phyloP scores from a whole-genome alignment of 495 filamentous ascomycete species.

The Filosporella fistucella region DNA sequence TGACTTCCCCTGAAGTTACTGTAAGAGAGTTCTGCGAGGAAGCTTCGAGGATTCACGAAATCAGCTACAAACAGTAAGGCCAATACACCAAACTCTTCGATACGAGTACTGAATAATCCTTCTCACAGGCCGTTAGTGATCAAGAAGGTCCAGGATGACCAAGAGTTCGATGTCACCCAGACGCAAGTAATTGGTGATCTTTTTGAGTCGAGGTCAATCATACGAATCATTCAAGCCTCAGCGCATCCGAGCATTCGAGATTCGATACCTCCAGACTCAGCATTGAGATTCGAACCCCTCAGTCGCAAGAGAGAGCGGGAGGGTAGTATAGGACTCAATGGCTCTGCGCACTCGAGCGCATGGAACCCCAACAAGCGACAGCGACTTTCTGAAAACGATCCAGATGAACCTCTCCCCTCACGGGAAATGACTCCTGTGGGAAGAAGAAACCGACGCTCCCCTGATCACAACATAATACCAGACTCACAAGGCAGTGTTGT shows the following conservation, averaged over 20 bases:
- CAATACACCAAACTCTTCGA: neutral
- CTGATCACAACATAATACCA: conserved; percentile 9
- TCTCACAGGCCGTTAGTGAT: conserved; percentile 18
- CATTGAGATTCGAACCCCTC: conserved; percentile 15
- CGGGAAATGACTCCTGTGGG: conserved; percentile 5
- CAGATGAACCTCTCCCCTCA: conserved; percentile 21
- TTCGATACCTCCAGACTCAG: conserved; percentile 23
- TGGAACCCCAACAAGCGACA: conserved; percentile 20
- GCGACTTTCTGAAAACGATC: conserved; percentile 14
- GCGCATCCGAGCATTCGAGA: conserved; percentile 12
- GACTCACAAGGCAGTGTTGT: conserved; percentile 15
- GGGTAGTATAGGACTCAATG: conserved; percentile 3
- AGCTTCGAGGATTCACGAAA: conserved; percentile 18
- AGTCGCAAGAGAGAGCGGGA: conserved; percentile 20
- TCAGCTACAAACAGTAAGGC: conserved; percentile 24
- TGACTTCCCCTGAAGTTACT: conserved; percentile 14
- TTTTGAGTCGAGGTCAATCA: conserved; percentile 11
- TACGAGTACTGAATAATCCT: neutral
- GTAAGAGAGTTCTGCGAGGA: conserved; percentile 22
- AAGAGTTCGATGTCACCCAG: conserved; percentile 23
- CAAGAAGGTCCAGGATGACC: conserved; percentile 25
- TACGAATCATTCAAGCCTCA: conserved; percentile 20
- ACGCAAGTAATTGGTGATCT: conserved; percentile 18
- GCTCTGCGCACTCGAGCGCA: neutral
- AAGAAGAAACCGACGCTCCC: too few species aligned